phyloP scores from a whole-genome alignment of 192 early-diverging fungal genomes.

The Pilobolus umbonatus region DNA sequence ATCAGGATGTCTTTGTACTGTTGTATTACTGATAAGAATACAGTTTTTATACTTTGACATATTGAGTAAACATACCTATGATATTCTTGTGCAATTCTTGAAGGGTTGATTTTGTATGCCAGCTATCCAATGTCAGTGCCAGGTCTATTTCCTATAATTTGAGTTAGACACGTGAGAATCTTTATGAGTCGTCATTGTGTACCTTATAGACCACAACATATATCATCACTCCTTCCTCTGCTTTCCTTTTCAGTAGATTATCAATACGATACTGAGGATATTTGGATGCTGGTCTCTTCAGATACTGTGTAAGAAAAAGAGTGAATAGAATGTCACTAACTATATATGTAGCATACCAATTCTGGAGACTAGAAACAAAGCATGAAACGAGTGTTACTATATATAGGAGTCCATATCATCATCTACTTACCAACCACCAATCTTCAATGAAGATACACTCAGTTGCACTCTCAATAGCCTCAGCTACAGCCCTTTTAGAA shows the following conservation, averaged over 20 bases:
- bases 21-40: background rate
- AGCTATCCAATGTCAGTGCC: slow-evolving; percentile 69
- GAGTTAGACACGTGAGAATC: background rate
- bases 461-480: slow-evolving; percentile 65
- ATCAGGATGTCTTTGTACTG: slow-evolving; percentile 85
- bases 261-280: slow-evolving; percentile 79
- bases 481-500: slow-evolving; percentile 52
- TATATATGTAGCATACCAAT: slow-evolving; percentile 16
- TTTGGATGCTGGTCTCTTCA: slow-evolving; percentile 66
- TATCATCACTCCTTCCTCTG: slow-evolving; percentile 80
- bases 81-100: slow-evolving; percentile 73
- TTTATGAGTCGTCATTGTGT: background rate
- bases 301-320: slow-evolving; percentile 42
- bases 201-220: slow-evolving; percentile 82
- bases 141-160: slow-evolving; percentile 57
- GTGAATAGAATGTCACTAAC: background rate
- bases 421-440: slow-evolving; percentile 70
- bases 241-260: slow-evolving; percentile 73
- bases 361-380: slow-evolving; percentile 18
- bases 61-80: slow-evolving; percentile 37
- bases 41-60: background rate
- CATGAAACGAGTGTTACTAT: background rate
- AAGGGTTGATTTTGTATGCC: slow-evolving; percentile 71
- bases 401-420: background rate
- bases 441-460: slow-evolving; percentile 64